phyloP scores from a whole-genome alignment of 1,284 basidiomycete genomes.

The Malassezia pachydermatis region DNA sequence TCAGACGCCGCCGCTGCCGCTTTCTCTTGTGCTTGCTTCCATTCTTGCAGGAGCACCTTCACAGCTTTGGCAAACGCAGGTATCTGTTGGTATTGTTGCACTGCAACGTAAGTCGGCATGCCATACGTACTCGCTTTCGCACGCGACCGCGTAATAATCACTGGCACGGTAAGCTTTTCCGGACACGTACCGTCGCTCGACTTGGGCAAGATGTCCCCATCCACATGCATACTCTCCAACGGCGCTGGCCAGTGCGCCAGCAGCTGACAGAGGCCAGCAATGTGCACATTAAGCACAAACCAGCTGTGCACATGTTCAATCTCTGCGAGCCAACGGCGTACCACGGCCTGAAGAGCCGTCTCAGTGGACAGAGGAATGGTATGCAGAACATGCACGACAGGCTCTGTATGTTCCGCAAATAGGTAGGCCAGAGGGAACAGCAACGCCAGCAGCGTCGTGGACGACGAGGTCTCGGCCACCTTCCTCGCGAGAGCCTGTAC shows the following conservation, averaged over 20 bases:
- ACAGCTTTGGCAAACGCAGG: conserved; percentile 82
- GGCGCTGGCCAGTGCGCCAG: conserved; percentile 60
- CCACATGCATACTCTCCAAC: conserved; percentile 63
- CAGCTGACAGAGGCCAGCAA: conserved; percentile 68
- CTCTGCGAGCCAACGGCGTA: conserved; percentile 85
- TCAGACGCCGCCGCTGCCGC: background rate
- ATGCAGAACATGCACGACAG: conserved; percentile 50
- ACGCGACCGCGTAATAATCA: conserved; percentile 87
- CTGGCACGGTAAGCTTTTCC: background rate
- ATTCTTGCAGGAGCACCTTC: conserved; percentile 74
- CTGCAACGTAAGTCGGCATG: background rate
- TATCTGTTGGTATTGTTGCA: conserved; percentile 69
- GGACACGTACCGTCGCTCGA: background rate
- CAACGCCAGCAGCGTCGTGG: conserved; percentile 68
- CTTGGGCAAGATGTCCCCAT: conserved; percentile 70
- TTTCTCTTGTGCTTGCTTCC: conserved; percentile 52
- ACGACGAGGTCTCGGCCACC: conserved; percentile 71
- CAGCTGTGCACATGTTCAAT: conserved; percentile 85
- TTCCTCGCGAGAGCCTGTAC: conserved; percentile 70
- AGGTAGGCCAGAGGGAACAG: conserved; percentile 87
- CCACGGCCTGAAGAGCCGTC: conserved; percentile 65
- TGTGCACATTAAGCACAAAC: conserved; percentile 57
- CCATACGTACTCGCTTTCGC: conserved; percentile 57
- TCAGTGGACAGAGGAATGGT: conserved; percentile 26
- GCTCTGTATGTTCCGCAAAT: conserved; percentile 54